Base-by-base conservation (phyloP, 139 green algal species). In the Chlorella ohadii region DNA sequence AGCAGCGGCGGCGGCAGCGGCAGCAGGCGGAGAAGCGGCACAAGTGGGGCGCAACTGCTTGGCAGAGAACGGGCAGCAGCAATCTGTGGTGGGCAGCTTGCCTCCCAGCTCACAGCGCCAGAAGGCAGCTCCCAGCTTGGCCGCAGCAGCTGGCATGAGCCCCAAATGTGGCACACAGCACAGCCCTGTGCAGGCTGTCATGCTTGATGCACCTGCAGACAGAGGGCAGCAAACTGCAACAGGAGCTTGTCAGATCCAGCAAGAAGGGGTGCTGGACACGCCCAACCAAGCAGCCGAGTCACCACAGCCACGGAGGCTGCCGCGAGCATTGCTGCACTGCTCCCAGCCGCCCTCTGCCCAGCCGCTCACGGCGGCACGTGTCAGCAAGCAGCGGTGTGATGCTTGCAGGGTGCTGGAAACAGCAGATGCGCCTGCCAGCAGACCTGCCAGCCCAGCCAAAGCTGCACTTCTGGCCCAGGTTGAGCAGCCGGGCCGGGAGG, bases 361-460 rank as follows among this genome's bases (percentile, higher is more conserved):
- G 44, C 44, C 44, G 9, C 44, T 51, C 44, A 51, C 44, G 44
- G 44, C 23, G 17, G 3, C 55, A 34, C 17, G 51, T 4, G 28
- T 20, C 23, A 71, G 57, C 76, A 72, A 36, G 39, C 78, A 74
- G 78, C 39, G 41, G 11, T 83, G 77, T n/a, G 63, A 70, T 12
- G 63, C 39, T 13, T 75, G 59, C 76, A 6, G 1, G 5, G 20
- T 44, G 4, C 9, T 39, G 13, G 36, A 36, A 9, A 9, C 27
- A 17, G 34, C 22, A 5, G 36, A 39, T 3, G 57, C 36, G 2
- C 31, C 22, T 4, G 15, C 33, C 27, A 36, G 72, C 47, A 41
- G 72, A 31, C 72, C 72, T 5, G n/a, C n/a, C 47, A 79, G 72
- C 72, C 72, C 72, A 7, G 72, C 31, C 20, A 63, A 44, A 2